Conservation (phyloP, 139 green algal species). For the Asterochloris erici region DNA sequence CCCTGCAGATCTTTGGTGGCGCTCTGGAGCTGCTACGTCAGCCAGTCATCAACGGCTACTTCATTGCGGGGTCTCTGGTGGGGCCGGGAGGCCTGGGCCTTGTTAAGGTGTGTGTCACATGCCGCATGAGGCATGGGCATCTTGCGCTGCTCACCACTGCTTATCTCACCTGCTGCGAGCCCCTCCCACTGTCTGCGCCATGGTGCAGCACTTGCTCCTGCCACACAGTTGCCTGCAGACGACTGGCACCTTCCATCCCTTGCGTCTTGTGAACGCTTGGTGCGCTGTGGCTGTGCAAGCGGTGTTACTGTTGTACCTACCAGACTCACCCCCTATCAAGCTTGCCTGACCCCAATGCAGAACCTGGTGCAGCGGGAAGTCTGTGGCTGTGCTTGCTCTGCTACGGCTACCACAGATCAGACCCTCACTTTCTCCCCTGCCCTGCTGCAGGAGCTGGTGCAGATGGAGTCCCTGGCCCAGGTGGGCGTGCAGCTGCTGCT, state of each 20-base stretch:
- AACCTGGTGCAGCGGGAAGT: not conserved
- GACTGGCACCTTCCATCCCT: too few relatives aligned
- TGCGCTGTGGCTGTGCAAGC: too few relatives aligned
- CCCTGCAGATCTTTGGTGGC: constrained; percentile 56
- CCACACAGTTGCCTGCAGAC: too few relatives aligned
- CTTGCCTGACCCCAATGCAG: not conserved
- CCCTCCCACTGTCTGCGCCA: not conserved
- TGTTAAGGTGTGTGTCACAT: constrained; percentile 53
- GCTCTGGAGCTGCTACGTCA: constrained; percentile 77
- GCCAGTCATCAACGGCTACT: constrained; percentile 94
- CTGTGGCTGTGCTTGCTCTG: too few relatives aligned
- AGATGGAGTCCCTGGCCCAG: constrained; percentile 93
- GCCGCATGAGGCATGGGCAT: not conserved
- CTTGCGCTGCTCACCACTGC: too few relatives aligned
- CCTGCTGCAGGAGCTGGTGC: constrained; percentile 64
- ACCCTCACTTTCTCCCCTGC: too few relatives aligned
- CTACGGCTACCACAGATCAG: too few relatives aligned
- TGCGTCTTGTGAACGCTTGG: too few relatives aligned
- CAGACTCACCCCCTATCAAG: not conserved
- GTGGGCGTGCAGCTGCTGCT: constrained; percentile 95
- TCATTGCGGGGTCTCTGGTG: constrained; percentile 87
- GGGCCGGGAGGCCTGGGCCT: constrained; percentile 86
- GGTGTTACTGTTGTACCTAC: not conserved
- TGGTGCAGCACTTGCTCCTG: not conserved
- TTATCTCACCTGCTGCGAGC: too few relatives aligned